These are phyloP conservation scores for Dactylellina cionopaga DNA, from an alignment of 2,329 filamentous ascomycete genomes.

Conservation along the genomic window DNA sequence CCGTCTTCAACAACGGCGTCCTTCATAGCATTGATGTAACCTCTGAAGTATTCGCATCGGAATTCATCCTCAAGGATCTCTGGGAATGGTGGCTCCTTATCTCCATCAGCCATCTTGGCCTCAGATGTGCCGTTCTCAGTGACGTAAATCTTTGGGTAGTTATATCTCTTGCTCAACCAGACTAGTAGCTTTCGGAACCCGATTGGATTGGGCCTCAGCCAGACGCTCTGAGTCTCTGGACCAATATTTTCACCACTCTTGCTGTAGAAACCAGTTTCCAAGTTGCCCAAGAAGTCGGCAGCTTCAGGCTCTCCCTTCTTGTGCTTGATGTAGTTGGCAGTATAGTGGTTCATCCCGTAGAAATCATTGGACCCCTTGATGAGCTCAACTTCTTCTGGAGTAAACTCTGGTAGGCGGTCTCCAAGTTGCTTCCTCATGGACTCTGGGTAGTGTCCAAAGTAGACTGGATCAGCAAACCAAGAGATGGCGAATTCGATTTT, in stretches of 20 bases:
- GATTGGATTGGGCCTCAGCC: constrained; percentile 78
- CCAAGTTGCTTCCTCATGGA: constrained; percentile 86
- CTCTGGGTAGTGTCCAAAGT: constrained; percentile 83
- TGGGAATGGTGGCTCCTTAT: constrained; percentile 77
- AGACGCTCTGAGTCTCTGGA: constrained; percentile 81
- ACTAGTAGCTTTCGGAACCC: constrained; percentile 81
- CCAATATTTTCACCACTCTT: constrained; percentile 79
- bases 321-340: constrained; percentile 85
- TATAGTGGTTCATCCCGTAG: constrained; percentile 95
- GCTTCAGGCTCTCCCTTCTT: constrained; percentile 69
- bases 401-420: constrained; percentile 78
- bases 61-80: constrained; percentile 83
- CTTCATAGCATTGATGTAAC: constrained; percentile 80
- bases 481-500: constrained; percentile 88
- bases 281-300: constrained; percentile 78
- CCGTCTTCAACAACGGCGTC: constrained; percentile 76
- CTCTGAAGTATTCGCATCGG: constrained; percentile 79
- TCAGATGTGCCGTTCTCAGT: constrained; percentile 89
- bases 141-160: constrained; percentile 80
- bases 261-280: constrained; percentile 76
- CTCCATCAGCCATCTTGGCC: constrained; percentile 68
- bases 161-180: constrained; percentile 82
- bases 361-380: constrained; percentile 90
- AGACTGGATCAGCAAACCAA: constrained; percentile 90
- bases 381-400: constrained; percentile 75